phyloP scores from a whole-genome alignment of 1,139 yeast species.

The Nadsonia commutata region DNA sequence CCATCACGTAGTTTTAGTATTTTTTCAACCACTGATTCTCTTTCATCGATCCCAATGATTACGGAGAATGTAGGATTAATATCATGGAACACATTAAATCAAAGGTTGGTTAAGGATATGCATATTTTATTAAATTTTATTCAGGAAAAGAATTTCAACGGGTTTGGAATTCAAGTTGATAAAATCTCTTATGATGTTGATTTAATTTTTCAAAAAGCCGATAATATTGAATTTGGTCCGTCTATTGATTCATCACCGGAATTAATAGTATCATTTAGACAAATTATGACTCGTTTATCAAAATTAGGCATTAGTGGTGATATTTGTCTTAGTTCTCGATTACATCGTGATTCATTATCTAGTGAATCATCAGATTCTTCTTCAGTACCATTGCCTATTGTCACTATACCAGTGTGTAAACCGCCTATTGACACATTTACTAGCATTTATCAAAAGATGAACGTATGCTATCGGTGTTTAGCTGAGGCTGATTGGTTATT shows the following conservation, averaged over 20 bases:
- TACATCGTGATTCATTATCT: not conserved
- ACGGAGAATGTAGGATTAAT: not conserved
- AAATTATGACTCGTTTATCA: not conserved
- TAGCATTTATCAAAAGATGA: not conserved
- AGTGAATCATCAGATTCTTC: not conserved
- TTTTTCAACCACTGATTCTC: not conserved
- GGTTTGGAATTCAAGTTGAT: not conserved
- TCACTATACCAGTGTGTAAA: not conserved
- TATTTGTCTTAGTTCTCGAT: not conserved
- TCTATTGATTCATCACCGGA: not conserved
- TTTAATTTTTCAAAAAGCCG: not conserved
- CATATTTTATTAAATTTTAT: not conserved
- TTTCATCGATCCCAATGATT: not conserved
- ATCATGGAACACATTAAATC: not conserved
- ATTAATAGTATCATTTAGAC: not conserved
- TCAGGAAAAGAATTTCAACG: not conserved
- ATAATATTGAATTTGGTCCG: not conserved
- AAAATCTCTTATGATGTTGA: not conserved
- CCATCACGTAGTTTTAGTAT: not conserved
- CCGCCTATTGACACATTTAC: not conserved
- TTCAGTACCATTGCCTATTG: not conserved
- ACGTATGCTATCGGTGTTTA: not conserved
- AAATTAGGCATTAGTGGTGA: not conserved
- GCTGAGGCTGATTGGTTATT: not conserved
- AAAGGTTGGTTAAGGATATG: not conserved